Evolutionary conservation across 2,329 filamentous ascomycete genomes (phyloP), one percentile per base, ranked within the genome.

Genomic region (Colletotrichum orbiculare): DNA sequence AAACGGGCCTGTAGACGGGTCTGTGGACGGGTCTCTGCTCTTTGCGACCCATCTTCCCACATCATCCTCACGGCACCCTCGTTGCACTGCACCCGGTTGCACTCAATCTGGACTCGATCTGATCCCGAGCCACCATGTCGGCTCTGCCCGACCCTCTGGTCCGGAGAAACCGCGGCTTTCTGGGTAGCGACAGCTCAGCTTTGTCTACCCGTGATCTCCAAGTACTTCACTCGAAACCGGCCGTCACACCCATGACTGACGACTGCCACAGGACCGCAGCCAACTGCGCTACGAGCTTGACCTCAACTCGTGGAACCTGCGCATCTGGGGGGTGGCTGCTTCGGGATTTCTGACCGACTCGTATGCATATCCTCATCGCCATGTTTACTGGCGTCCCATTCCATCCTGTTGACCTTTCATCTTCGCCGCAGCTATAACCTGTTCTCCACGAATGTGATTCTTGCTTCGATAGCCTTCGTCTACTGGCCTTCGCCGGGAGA

Each of bases 281-380:
- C 83, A 85, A 69, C 69, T 85, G 41, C 80, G 83, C 64, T 85
- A 84, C 70, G 83, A 85, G 69, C 78, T 85, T 41, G 83, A 85
- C 66, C 74, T 85, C 15, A 85, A 85, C 70, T 81, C 81, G 1
- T 85, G 83, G 83, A 85, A 85, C 70, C 72, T 85, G 54, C 78
- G 83, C 46, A 85, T 85, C 47, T 85, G 83, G 83, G 82, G 80
- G 3, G 83, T 85, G 37, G 82, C 83, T n/a, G 83, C 83, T 49
- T 85, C 83, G 0, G 83, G 83, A 8, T 85, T 85, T 66, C 74
- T 85, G 25, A 85, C 83, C 38, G 83, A 85, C 68, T 85, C 82
- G 81, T 84, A 73, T 59, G 81, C 75, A 13, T 35, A 11, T 41
- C n/a, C 54, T n/a, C 55, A 15, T 33, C 46, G 10, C 15, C n/a